phyloP scores from a whole-genome alignment of 2,329 filamentous ascomycete genomes.

The Sarocladium brachiariae region DNA sequence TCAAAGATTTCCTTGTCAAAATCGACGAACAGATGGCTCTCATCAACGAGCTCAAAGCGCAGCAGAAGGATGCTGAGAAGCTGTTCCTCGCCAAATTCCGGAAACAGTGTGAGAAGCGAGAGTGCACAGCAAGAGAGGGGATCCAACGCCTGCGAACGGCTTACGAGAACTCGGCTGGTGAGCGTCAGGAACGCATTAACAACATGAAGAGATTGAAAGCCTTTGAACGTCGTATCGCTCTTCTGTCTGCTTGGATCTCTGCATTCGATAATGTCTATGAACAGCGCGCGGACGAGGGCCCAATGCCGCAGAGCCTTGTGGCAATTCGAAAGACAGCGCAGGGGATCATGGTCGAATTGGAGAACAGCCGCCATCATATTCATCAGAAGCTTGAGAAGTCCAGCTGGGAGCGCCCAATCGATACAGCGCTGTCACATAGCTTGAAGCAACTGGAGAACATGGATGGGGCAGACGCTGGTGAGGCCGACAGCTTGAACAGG shows the following conservation, averaged over 20 bases:
- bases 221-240: conserved; percentile 75
- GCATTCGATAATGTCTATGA: conserved; percentile 83
- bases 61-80: conserved; percentile 83
- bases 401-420: conserved; percentile 82
- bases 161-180: conserved; percentile 71
- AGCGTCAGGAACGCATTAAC: conserved; percentile 71
- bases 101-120: conserved; percentile 82
- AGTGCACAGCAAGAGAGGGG: conserved; percentile 68
- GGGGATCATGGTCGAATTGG: conserved; percentile 82
- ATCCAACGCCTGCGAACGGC: conserved; percentile 71
- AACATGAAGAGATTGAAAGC: conserved; percentile 77
- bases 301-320: conserved; percentile 60
- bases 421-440: conserved; percentile 81
- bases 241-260: conserved; percentile 88
- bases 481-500: conserved; percentile 64
- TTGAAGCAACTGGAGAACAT: conserved; percentile 67
- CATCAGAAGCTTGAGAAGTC: conserved; percentile 74
- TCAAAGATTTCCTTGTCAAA: conserved; percentile 98
- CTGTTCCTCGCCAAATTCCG: conserved; percentile 81
- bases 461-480: conserved; percentile 41
- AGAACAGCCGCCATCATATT: conserved; percentile 83
- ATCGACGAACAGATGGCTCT: conserved; percentile 97
- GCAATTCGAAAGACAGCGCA: conserved; percentile 82
- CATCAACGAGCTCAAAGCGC: conserved; percentile 90
- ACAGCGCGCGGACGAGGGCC: conserved; percentile 52